Base-by-base conservation (phyloP, 2,329 filamentous ascomycete genomes). In the Fusarium setosum region DNA sequence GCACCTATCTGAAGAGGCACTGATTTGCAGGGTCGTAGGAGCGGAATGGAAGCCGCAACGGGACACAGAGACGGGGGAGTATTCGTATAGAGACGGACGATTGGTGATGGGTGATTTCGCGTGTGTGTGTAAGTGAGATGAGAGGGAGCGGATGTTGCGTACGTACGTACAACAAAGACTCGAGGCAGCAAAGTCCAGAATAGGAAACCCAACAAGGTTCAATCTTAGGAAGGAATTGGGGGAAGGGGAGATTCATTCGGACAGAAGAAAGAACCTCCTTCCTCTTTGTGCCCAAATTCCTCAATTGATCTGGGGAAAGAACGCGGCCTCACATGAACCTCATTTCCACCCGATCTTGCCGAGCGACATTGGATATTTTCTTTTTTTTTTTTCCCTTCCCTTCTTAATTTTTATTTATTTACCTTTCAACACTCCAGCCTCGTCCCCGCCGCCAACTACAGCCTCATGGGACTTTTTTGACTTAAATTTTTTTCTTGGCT, bases 311-410 rank as follows among this genome's bases (percentile, higher is more conserved):
- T 41, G 45, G 31, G 49, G 52, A 65, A 67, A 26, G 63, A 60
- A 35, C 58, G 32, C 18, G 31, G 44, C 35, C 41, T 18, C 29
- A 29, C 13, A n/a, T 37, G 17, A 51, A 54, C 21, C 60, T 67
- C 64, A 67, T 67, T 67, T 68, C 60, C 64, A 61, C 64, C 64
- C 59, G 60, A 62, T 52, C 24, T 51, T 41, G 13, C 35, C 59
- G 47, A 42, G 45, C 53, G 48, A 53, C 31, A 45, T 51, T 41
- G 29, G 23, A 35, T 18, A 17, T 45, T 65, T 70, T 60, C 20
- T 51, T 65, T 61, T 62, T 63, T 49, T 12, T 29, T 37, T 37
- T 49, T 40, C 40, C 21, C 31, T 37, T 52, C 18, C 45, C 42
- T 59, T 41, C 44, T 63, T 45, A 45, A 38, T 47, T 40, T 38